Evolutionary conservation across 257 asterid genomes (phyloP).

Genomic region (Penstemon newberryi): DNA sequence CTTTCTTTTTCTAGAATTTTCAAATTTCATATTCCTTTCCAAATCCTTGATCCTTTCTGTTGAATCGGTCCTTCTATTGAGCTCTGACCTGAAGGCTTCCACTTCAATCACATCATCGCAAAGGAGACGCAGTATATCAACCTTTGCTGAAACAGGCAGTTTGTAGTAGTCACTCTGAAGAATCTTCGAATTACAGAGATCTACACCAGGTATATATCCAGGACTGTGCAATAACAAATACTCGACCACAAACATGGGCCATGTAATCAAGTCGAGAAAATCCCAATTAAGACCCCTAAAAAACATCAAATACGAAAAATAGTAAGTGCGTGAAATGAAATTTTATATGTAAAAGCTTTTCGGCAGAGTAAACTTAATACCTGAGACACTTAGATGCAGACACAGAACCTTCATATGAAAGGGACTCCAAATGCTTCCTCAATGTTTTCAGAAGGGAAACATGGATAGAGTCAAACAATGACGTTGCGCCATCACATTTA

Average conservation of each 20-base stretch:
- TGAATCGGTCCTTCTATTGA: constrained; percentile 56
- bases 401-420: constrained; percentile 60
- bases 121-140: constrained; percentile 70
- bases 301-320: constrained; percentile 25
- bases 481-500: constrained; percentile 52
- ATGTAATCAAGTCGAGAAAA: constrained; percentile 78
- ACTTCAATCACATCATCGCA: constrained; percentile 50
- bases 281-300: constrained; percentile 85
- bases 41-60: constrained; percentile 50
- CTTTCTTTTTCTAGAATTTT: constrained; percentile 55
- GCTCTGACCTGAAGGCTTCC: constrained; percentile 58
- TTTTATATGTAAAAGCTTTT: constrained; percentile 19
- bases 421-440: constrained; percentile 69
- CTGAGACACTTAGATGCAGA: constrained; percentile 72
- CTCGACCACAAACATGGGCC: constrained; percentile 83
- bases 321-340: constrained; percentile 27
- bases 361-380: constrained; percentile 39
- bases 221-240: constrained; percentile 27
- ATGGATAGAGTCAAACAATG: constrained; percentile 67
- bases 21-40: constrained; percentile 44
- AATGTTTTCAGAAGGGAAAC: constrained; percentile 72
- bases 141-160: constrained; percentile 58
- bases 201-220: constrained; percentile 60
- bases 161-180: constrained; percentile 64
- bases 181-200: constrained; percentile 47